Percentiles rank a stretch among this genome's conserved stretches.
Evolutionary conservation across 208 protist species (phyloP).

Genomic region (Tritrichomonas musculus): DNA sequence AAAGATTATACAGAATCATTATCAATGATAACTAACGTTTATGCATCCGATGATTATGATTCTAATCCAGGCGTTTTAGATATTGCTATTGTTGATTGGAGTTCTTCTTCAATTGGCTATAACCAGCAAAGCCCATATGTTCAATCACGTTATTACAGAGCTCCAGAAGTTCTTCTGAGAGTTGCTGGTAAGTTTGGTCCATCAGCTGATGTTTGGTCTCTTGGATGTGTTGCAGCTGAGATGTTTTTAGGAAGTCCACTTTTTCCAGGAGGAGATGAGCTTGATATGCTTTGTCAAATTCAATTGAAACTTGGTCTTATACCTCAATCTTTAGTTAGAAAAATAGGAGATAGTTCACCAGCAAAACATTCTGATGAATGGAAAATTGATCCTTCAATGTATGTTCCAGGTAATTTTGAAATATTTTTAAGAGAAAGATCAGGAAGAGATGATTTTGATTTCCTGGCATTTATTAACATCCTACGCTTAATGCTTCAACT

Average conservation of each 20-base stretch:
- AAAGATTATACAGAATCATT: neutral
- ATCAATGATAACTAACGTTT: neutral
- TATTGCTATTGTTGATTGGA: neutral
- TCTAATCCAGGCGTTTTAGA: neutral
- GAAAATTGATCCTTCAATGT: neutral
- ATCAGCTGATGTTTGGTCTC: constrained; percentile 87
- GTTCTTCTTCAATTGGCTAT: constrained; percentile 7
- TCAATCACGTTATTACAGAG: constrained; percentile 53
- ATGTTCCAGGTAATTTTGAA: neutral
- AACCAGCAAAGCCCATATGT: constrained; percentile 35
- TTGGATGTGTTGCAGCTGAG: constrained; percentile 91
- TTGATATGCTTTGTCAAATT: neutral
- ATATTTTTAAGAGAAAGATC: neutral
- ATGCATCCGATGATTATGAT: neutral
- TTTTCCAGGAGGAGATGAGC: constrained; percentile 58
- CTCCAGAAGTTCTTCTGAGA: constrained; percentile 54
- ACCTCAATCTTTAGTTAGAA: neutral
- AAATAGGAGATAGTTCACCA: neutral
- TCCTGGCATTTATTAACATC: neutral
- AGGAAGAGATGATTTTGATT: neutral
- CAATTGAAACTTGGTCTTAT: neutral
- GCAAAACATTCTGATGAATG: neutral
- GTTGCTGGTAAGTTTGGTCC: constrained; percentile 72
- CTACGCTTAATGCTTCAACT: neutral
- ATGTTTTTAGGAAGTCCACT: constrained; percentile 72